phyloP scores from a whole-genome alignment of 2,329 filamentous ascomycete genomes.

The Dactylellina haptotyla region DNA sequence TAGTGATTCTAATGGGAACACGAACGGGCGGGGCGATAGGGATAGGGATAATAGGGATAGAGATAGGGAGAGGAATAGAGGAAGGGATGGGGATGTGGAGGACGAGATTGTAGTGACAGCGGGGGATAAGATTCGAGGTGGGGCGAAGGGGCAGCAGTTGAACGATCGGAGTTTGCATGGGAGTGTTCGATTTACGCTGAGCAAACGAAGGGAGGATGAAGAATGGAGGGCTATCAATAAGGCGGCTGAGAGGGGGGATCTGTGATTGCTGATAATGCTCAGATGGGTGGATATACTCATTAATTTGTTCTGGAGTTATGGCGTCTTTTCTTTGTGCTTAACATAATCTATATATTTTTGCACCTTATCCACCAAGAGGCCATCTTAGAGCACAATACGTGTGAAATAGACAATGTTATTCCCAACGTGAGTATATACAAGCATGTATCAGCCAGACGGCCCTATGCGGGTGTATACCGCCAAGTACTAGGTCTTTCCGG shows the following conservation, averaged over 20 bases:
- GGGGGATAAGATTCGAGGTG: conserved; percentile 42
- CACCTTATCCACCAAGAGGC: no score
- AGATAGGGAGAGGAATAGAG: conserved; percentile 14
- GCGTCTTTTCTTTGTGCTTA: no score
- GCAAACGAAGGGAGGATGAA: conserved; percentile 76
- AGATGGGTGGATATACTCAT: background rate
- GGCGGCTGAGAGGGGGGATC: conserved; percentile 51
- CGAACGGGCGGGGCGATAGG: conserved; percentile 27
- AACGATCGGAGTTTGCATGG: conserved; percentile 68
- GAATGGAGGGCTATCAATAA: conserved; percentile 73
- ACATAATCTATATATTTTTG: no score
- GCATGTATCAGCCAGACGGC: background rate
- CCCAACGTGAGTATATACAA: conserved; percentile 20
- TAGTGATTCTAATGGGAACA: conserved; percentile 41
- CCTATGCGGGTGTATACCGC: background rate
- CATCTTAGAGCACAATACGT: no score
- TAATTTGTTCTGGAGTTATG: conserved; percentile 1
- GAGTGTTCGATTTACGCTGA: conserved; percentile 89
- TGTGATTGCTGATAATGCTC: conserved; percentile 11
- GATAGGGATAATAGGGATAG: conserved; percentile 10
- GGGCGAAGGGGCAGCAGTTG: conserved; percentile 55
- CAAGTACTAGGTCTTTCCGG: background rate
- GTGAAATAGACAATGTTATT: background rate
- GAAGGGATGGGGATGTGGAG: conserved; percentile 7
- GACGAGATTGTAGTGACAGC: conserved; percentile 43